phyloP scores from a whole-genome alignment of 1,284 basidiomycete genomes.

The Mycosarcoma maydis region DNA sequence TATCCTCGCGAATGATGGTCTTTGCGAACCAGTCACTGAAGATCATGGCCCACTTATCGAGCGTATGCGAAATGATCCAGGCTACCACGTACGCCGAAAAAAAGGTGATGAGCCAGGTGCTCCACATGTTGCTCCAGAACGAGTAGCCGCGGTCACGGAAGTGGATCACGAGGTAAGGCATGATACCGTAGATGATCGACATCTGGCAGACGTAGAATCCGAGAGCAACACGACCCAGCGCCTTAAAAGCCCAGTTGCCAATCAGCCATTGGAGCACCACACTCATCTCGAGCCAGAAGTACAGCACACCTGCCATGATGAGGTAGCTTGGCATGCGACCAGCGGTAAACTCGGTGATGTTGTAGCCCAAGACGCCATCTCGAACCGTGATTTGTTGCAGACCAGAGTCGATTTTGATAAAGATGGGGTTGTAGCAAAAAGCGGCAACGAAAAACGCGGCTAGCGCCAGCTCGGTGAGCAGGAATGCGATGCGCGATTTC shows the following conservation, averaged over 20 bases:
- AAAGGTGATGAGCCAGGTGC: slow-evolving; percentile 67
- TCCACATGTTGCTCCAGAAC: slow-evolving; percentile 68
- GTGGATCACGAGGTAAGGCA: slow-evolving; percentile 67
- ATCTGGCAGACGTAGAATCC: slow-evolving; percentile 69
- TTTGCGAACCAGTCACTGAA: slow-evolving; percentile 29
- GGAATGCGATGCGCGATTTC: slow-evolving; percentile 65
- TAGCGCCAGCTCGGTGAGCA: slow-evolving; percentile 62
- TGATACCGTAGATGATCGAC: slow-evolving; percentile 68
- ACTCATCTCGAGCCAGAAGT: slow-evolving; percentile 68
- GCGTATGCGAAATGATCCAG: slow-evolving; percentile 51
- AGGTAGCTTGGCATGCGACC: slow-evolving; percentile 44
- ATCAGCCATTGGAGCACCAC: slow-evolving; percentile 68
- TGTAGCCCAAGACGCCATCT: slow-evolving; percentile 66
- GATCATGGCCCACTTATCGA: slow-evolving; percentile 37
- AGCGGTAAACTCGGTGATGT: slow-evolving; percentile 34
- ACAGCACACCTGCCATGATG: slow-evolving; percentile 51
- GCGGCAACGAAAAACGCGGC: slow-evolving; percentile 65
- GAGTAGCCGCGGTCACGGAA: slow-evolving; percentile 61
- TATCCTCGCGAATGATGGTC: slow-evolving; percentile 35
- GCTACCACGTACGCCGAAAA: slow-evolving; percentile 67
- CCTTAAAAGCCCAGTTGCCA: slow-evolving; percentile 67
- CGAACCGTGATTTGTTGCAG: slow-evolving; percentile 64
- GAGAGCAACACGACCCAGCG: slow-evolving; percentile 68
- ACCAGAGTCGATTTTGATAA: slow-evolving; percentile 60
- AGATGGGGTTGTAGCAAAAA: slow-evolving; percentile 66